Evolutionary conservation across 352 stramenopile species (phyloP).

Genomic region (Pythium dissotocum): DNA sequence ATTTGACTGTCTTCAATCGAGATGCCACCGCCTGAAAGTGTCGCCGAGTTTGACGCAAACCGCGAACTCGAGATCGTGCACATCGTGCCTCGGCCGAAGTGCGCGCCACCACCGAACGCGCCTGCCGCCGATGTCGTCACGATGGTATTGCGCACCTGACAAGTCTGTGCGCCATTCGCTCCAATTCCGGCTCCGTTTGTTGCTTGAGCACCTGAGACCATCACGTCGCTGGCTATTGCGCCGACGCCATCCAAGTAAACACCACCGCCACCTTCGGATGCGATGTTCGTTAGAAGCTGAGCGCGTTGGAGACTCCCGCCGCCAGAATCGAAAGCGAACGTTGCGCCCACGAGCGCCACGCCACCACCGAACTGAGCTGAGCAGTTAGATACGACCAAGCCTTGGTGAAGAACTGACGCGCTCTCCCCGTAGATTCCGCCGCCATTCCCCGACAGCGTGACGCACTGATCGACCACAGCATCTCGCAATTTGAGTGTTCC

Average conservation of each 20-base stretch:
- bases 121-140: slow-evolving; percentile 8
- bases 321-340: not conserved
- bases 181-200: slow-evolving; percentile 12
- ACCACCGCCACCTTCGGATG: slow-evolving; percentile 8
- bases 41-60: slow-evolving; percentile 12
- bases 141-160: slow-evolving; percentile 7
- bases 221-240: slow-evolving; percentile 6
- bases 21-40: slow-evolving; percentile 13
- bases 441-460: not conserved
- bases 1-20: slow-evolving; percentile 17
- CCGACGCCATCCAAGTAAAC: slow-evolving; percentile 11
- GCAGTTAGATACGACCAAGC: slow-evolving; percentile 3
- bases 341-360: not conserved
- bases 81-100: slow-evolving; percentile 3
- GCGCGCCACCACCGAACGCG: slow-evolving; percentile 13
- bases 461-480: not conserved
- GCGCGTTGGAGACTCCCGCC: not conserved
- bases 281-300: not conserved
- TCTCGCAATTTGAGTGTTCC: slow-evolving; percentile 11
- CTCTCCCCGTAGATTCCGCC: slow-evolving; percentile 22
- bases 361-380: slow-evolving; percentile 12
- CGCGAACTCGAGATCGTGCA: not conserved
- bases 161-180: not conserved
- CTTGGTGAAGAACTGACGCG: slow-evolving; percentile 4
- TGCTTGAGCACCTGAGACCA: slow-evolving; percentile 2